These are phyloP conservation scores for Penicillium sp. DNA, from an alignment of 2,329 filamentous ascomycete species.

Conservation along the genomic window DNA sequence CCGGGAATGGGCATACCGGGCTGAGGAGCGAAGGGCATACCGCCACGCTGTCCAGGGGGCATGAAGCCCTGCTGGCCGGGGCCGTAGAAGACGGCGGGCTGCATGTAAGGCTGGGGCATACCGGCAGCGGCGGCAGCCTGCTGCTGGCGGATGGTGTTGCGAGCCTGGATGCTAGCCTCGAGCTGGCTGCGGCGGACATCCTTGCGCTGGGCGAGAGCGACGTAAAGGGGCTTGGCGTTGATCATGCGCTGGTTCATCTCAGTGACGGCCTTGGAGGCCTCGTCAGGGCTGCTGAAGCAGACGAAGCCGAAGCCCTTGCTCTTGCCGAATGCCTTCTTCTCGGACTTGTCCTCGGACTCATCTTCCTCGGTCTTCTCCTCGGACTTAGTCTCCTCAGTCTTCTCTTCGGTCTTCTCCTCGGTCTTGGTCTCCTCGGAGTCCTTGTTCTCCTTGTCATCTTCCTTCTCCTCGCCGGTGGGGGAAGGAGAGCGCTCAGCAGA, in stretches of 20 bases:
- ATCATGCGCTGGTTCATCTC: slow-evolving; percentile 99
- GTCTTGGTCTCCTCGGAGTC: slow-evolving; percentile 42
- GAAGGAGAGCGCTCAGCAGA: slow-evolving; percentile 48
- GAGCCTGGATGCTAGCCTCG: slow-evolving; percentile 97
- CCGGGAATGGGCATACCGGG: slow-evolving; percentile 61
- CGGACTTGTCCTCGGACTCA: slow-evolving; percentile 58
- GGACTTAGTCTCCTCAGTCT: slow-evolving; percentile 50
- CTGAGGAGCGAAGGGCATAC: slow-evolving; percentile 62
- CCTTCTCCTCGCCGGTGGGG: slow-evolving; percentile 53
- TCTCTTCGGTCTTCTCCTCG: slow-evolving; percentile 45
- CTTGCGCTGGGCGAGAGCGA: slow-evolving; percentile 97
- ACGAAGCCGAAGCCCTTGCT: slow-evolving; percentile 99
- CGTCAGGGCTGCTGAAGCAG: slow-evolving; percentile 99
- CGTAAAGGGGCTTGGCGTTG: slow-evolving; percentile 93
- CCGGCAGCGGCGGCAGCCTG: slow-evolving; percentile 89
- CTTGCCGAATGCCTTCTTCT: slow-evolving; percentile 79
- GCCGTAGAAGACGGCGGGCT: slow-evolving; percentile 88
- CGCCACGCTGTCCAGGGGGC: slow-evolving; percentile 58
- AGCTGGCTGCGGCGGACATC: slow-evolving; percentile 99
- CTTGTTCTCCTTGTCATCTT: slow-evolving; percentile 53
- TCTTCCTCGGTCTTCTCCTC: slow-evolving; percentile 56
- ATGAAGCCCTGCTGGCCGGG: slow-evolving; percentile 66
- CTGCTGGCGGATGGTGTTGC: slow-evolving; percentile 98
- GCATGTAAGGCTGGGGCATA: slow-evolving; percentile 81
- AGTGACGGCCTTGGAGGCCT: slow-evolving; percentile 97